These are phyloP conservation scores for Mortierella sp. DNA, from an alignment of 371 early-diverging fungal genomes.

Conservation along the genomic window DNA sequence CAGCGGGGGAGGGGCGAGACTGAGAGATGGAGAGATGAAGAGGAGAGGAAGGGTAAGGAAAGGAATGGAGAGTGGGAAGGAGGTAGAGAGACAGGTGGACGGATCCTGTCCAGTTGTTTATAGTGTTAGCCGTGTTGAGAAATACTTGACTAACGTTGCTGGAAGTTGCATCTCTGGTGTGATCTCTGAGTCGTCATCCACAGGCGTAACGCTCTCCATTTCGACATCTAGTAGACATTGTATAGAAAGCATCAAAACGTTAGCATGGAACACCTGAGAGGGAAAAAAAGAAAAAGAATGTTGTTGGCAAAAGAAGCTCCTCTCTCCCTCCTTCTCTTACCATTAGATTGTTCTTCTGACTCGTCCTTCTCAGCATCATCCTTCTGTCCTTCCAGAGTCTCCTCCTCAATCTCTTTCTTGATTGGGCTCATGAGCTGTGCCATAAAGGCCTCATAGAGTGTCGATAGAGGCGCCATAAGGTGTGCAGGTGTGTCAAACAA, in stretches of 20 bases:
- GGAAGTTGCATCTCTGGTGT: constrained; percentile 24
- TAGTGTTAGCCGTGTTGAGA: constrained; percentile 44
- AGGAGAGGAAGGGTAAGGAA: neutral
- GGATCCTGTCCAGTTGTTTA: constrained; percentile 3
- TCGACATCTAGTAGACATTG: constrained; percentile 22
- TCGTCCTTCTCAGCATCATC: constrained; percentile 16
- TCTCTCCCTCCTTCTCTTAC: constrained; percentile 2
- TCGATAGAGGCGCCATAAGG: constrained; percentile 50
- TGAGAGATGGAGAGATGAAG: neutral
- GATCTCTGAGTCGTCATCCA: constrained; percentile 6
- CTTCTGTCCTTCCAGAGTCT: constrained; percentile 22
- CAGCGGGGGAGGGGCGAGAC: neutral
- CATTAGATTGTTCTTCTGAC: constrained; percentile 4
- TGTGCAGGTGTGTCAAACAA: constrained; percentile 52
- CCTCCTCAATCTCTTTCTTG: constrained; percentile 33
- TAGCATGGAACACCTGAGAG: neutral
- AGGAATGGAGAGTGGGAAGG: neutral
- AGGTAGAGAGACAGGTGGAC: neutral
- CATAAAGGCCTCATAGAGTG: constrained; percentile 53
- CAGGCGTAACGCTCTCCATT: constrained; percentile 22
- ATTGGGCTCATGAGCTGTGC: constrained; percentile 40
- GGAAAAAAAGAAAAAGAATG: too few species aligned
- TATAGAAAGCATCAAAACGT: neutral
- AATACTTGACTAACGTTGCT: constrained; percentile 33
- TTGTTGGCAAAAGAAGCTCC: constrained; percentile 8